A percentile compares a stretch with the other conserved stretches of the same genome.
These are phyloP conservation scores for Geosiphon pyriformis DNA, from an alignment of 192 early-diverging fungal genomes.

Conservation along the genomic window DNA sequence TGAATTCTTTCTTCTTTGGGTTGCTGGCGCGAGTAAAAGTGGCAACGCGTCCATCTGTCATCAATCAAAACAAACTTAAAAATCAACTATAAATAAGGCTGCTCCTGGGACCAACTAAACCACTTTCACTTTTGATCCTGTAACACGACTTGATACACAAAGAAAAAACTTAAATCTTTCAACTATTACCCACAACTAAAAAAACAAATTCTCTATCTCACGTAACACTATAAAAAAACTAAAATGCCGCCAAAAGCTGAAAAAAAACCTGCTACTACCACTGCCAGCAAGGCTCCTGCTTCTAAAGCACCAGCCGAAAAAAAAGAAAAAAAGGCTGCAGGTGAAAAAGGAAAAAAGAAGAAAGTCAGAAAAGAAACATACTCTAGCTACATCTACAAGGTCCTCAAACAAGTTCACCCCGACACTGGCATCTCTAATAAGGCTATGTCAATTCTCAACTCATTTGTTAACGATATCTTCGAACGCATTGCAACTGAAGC, in stretches of 20 bases:
- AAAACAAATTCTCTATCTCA: neutral
- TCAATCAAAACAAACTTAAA: neutral
- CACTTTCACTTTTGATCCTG: neutral
- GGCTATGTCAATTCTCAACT: slow-evolving; percentile 88
- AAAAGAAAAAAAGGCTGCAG: slow-evolving; percentile 55
- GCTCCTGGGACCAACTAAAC: neutral
- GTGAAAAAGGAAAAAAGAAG: slow-evolving; percentile 57
- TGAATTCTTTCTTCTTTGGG: neutral
- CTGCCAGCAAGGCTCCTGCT: slow-evolving; percentile 57
- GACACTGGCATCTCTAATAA: slow-evolving; percentile 97
- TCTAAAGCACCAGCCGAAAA: slow-evolving; percentile 43
- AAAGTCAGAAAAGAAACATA: slow-evolving; percentile 80
- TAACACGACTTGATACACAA: neutral
- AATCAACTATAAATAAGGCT: slow-evolving; percentile 4
- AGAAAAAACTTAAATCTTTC: neutral
- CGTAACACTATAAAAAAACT: slow-evolving; percentile 2
- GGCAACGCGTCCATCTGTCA: neutral
- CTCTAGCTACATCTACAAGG: slow-evolving; percentile 96
- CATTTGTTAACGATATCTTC: slow-evolving; percentile 96
- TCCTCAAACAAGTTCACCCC: slow-evolving; percentile 95
- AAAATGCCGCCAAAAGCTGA: slow-evolving; percentile 42
- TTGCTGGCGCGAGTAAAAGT: neutral
- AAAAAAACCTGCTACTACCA: slow-evolving; percentile 41
- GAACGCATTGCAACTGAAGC: slow-evolving; percentile 85
- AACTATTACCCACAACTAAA: neutral